Base-by-base conservation (phyloP, 352 stramenopile genomes). In the Aphanomyces cochlioides region DNA sequence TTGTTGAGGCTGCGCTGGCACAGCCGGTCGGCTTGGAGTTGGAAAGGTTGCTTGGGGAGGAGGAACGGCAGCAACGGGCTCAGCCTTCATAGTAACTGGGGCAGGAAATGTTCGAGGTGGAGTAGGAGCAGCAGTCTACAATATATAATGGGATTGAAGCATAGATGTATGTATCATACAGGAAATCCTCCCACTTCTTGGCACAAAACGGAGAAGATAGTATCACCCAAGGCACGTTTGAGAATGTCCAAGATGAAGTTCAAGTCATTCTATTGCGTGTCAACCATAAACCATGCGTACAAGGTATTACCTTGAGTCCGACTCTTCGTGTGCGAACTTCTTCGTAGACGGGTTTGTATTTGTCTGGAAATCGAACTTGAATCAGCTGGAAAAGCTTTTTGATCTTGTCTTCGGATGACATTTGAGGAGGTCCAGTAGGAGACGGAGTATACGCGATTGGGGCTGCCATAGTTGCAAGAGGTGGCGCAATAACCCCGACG, bases 231-330 rank as follows among this genome's bases (percentile, higher is more conserved):
- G 65, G 90, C 90, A 13, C 85, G 82, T 78, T 95, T 95, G 78
- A 95, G 90, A 66, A 92, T 92, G 50, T 95, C 87, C 47, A 93
- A 80, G 67, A 95, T 92, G 0, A 84, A 88, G 67, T 93, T 95
- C 72, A 93, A 89, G 66, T 95, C 85, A 17, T 92, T 93, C 83
- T 90, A 67, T 57, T 59, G 7, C 58, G 28, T 45, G 56, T 63
- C 4, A n/a, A 28, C 28, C 28, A 28, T 28, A 28, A 63, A 45
- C 0, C 19, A 66, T 43, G 39, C 8, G 38, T 17, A 37, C 15
- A 65, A 0, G 39, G 5, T 12, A n/a, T 12, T 63, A 70, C 64
- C 64, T 70, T 70, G 17, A 70, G 15, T 10, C 12, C 45, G 4
- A 56, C 37, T 17, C 34, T 17, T n/a, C 53, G 48, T 7, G 36